Base-by-base conservation (phyloP, 2,329 filamentous ascomycete species). In the Pyrenophora graminea region DNA sequence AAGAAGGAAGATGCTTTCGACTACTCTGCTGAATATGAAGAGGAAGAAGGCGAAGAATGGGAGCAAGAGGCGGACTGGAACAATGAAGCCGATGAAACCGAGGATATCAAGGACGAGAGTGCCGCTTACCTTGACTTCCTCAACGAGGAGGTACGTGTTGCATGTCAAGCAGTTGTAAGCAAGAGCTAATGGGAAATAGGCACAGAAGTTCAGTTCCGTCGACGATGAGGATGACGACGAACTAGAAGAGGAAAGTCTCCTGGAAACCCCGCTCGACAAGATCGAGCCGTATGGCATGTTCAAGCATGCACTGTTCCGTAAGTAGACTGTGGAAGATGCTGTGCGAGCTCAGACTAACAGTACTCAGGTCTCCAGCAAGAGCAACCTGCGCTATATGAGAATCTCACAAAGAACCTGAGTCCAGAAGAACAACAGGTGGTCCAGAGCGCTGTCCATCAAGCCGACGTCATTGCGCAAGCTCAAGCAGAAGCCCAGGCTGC, bases 121-220 rank as follows among this genome's bases (percentile, higher is more conserved):
- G 88, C 89, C 19, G 91, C 93, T 5, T 99, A 99, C 72, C 84
- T 99, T 39, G 92, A 97, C 62, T 99, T 99, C 79, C 77, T 99
- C 23, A 95, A 93, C 64, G 89, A 95, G 71, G 93, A 97, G 80
- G 88, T 87, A 70, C 71, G 80, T 67, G 2, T 6, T 33, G 3
- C 15, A 17, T 33, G 9, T 30, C 10, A 3, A 6, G 23, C 9
- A 43, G 25, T 47, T 32, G 27, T 6, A 19, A 30, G 30, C 8
- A 10, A 67, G 36, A 53, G 67, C 73, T 70, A 70, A 73, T 39
- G 4, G 33, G 9, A 6, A 17, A 4, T 60, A 90, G 86, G 91
- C 91, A 10, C 87, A 91, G 65, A 95, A 94, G 72, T 93, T 94
- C 72, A 86, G 87, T 57, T 83, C 86, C 15, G 81, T 87, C 15